Evolutionary conservation across 495 filamentous ascomycete species (phyloP), one percentile per base, ranked within the genome.

Genomic region (Neurospora sp.): DNA sequence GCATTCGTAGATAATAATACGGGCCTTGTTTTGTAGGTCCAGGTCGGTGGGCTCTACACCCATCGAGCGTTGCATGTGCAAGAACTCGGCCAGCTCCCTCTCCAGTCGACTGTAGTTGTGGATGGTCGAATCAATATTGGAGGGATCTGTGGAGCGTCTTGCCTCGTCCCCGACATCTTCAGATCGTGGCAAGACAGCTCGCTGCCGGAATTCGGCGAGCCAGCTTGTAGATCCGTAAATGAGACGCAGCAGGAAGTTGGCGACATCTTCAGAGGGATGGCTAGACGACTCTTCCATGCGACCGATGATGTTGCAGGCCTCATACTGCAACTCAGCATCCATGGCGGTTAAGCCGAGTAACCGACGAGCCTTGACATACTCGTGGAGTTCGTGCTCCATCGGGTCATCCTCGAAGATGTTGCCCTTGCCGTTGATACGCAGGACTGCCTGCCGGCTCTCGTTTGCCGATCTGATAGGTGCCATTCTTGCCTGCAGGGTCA

Each of bases 1-100:
- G 66, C 79, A 84, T 20, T 87, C 88, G 78, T 91, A 92, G 73
- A 92, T 87, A 72, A 91, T 87, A 38, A 87, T 82, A 70, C 91
- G 89, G 9, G 85, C 90, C 77, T 91, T 84, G 20, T 82, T 83
- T 79, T 92, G 90, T 41, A 93, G 76, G 75, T 90, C 88, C 20
- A 82, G 81, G 76, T 93, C 90, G 39, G 85, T 86, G 6, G 89
- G 89, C 46, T 86, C 80, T 40, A 85, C 71, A 1, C 90, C 90
- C 31, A 83, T 76, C 0, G 85, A 74, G 16, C 84, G 77, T 74
- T 88, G 85, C 12, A 81, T 77, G 1, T 82, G 81, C 12, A 91
- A 84, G 75, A 85, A 92, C 35, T 85, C 83, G 14, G 81, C 86
- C 40, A 93, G 83, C 77, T 90, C 89, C 8, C 78, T 82, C 72